Base-by-base conservation (phyloP, 2,329 filamentous ascomycete genomes). In the Trichoderma simmonsii region DNA sequence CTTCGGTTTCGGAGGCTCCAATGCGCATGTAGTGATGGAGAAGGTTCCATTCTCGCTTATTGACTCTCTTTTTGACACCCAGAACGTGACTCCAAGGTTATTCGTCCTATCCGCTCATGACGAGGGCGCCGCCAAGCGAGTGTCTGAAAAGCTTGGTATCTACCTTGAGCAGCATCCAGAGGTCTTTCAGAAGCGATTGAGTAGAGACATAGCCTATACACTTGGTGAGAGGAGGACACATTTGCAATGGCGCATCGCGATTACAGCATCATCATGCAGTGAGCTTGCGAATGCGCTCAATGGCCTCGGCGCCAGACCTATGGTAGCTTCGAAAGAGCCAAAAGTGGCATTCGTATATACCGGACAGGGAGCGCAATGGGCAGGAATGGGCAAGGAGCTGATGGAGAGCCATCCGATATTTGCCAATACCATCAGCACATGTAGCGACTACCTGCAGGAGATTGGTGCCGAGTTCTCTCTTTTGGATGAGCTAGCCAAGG, bases 181-280 rank as follows among this genome's bases (percentile, higher is more conserved):
- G 71, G 77, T 83, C n/a, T 83, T 83, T 74, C 80, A 83, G 75
- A 82, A 80, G 51, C 78, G 80, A 15, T 77, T 87, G 12, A 82
- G 86, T 74, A 79, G 80, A 11, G 82, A 87, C 72, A 75, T 87
- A 24, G 83, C 85, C 5, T 86, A 86, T 73, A 87, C 85, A 0
- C 77, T 87, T 1, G 82, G 83, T 14, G 81, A 85, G 74, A 79
- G 84, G 15, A 79, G 85, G 34, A 83, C 84, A 1, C 78, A 83
- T 26, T 77, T 86, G 24, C 80, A 81, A 54, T 85, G 82, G 80
- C 80, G 84, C 28, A 80, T 82, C 2, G 84, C 85, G 4, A 79
- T 86, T 11, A 78, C 83, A 0, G 84, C 84, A 0, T 77, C 80
- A 4, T 82, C 83, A 59, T 85, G 81, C 0, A 83, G 84, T 65